Conservation (phyloP, 495 filamentous ascomycete species). For the Xylaria acuta region DNA sequence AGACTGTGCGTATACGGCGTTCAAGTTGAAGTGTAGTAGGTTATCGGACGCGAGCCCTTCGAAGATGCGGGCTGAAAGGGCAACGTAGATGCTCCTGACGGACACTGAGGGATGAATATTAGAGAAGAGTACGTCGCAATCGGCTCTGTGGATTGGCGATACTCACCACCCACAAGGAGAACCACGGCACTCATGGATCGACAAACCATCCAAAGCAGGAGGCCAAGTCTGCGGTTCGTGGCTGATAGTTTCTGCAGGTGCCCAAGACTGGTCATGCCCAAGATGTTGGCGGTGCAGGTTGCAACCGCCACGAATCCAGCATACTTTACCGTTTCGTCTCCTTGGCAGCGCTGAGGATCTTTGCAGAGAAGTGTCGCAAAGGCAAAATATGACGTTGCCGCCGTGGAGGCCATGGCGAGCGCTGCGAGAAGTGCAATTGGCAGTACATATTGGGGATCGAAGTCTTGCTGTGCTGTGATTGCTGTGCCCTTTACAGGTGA, state of each 20-base stretch:
- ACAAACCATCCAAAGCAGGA: not conserved
- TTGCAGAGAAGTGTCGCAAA: constrained; percentile 7
- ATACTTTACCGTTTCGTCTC: not conserved
- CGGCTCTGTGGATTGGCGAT: not conserved
- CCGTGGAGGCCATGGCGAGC: constrained; percentile 13
- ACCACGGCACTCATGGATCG: not conserved
- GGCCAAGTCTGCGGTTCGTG: not conserved
- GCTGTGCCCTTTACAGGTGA: not conserved
- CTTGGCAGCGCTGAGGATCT: not conserved
- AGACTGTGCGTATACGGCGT: constrained; percentile 18
- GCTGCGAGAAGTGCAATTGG: constrained; percentile 14
- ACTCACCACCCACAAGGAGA: not conserved
- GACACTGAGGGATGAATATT: constrained; percentile 1
- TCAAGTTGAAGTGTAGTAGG: constrained; percentile 26
- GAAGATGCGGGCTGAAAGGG: constrained; percentile 21
- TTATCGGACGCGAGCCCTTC: constrained; percentile 27
- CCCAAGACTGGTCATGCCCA: not conserved
- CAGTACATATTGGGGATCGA: not conserved
- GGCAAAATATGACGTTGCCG: constrained; percentile 4
- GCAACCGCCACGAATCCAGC: not conserved
- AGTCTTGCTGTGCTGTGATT: not conserved
- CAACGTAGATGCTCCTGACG: constrained; percentile 14
- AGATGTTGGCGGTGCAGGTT: not conserved
- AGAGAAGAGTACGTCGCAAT: not conserved
- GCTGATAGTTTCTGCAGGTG: not conserved